Conservation (phyloP, 805 yeast species). For the Brettanomyces nanus region DNA sequence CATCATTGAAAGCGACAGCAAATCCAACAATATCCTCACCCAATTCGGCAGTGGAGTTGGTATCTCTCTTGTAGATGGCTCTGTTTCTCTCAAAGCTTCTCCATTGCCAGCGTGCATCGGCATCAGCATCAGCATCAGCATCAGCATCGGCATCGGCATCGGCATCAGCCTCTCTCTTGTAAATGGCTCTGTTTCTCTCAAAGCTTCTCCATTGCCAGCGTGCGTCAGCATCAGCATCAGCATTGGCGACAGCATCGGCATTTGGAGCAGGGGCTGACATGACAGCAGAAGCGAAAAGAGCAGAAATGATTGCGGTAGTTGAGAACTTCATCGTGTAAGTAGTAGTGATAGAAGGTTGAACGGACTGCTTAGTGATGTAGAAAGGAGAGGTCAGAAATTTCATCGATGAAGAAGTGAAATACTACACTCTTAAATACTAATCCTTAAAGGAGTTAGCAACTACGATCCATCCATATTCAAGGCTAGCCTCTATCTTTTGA, state of each 20-base stretch:
- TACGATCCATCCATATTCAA: too few species aligned
- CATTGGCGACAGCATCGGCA: slow-evolving; percentile 8
- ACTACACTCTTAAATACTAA: not conserved
- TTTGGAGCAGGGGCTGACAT: slow-evolving; percentile 12
- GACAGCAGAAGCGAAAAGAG: slow-evolving; percentile 7
- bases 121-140: slow-evolving; percentile 17
- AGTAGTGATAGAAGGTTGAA: not conserved
- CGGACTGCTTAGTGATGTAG: not conserved
- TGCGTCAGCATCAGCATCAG: slow-evolving; percentile 16
- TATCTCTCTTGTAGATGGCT: slow-evolving; percentile 13
- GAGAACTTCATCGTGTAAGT: slow-evolving; percentile 16
- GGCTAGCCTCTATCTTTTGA: too few species aligned
- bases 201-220: slow-evolving; percentile 9
- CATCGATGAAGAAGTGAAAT: not conserved
- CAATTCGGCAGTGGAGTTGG: slow-evolving; percentile 2
- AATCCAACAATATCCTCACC: slow-evolving; percentile 2
- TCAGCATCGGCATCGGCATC: slow-evolving; percentile 25
- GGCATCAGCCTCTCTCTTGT: slow-evolving; percentile 8
- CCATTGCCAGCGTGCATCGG: slow-evolving; percentile 5
- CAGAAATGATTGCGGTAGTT: slow-evolving; percentile 6
- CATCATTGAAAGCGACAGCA: slow-evolving; percentile 13
- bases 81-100: slow-evolving; percentile 11
- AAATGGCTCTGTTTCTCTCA: slow-evolving; percentile 13
- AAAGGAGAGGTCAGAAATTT: not conserved
- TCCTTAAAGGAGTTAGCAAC: not conserved